Base-by-base conservation (phyloP, 177 flowering plant genomes). In the Vitis hybrid region DNA sequence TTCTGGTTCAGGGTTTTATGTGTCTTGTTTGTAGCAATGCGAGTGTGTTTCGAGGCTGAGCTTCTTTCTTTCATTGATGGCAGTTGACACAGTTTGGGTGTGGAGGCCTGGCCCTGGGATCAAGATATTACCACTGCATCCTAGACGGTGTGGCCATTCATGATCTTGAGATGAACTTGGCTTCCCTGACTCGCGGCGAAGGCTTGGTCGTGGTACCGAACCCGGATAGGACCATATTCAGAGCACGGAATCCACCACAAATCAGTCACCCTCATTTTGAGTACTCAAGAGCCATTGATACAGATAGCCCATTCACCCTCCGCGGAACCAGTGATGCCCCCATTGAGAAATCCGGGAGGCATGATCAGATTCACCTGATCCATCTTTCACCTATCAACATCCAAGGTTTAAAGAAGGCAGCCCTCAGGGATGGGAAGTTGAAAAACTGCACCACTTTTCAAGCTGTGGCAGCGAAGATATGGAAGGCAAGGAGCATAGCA, bases 401-500 rank as follows among this genome's bases (percentile, higher is more conserved):
- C 15, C 70, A 69, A 26, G 63, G 60, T 54, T 51, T 76, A 51
- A 70, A 78, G 58, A 45, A 32, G 5, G 52, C 49, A 26, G 81
- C 62, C 8, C 75, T 72, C 9, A 48, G 23, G 17, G 66, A 68
- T 13, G 72, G 67, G 1, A 51, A 48, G 8, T 26, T 77, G 66
- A 66, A 21, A 19, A 62, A 64, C 39, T 78, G 74, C 73, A 72
- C 77, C 21, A 64, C 67, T 12, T 80, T 80, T 70, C 73, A 75
- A 45, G 79, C 70, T 4, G 57, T 75, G 17, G 81, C 79, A 5
- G 81, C 83, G 26, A 72, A 67, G 74, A 67, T 73, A 64, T 80
- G 83, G 83, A 78, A 75, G 61, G 81, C 77, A 3, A 72, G 79
- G 74, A 75, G 70, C 61, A 63, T 78, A 3, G 77, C 81, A 52